A percentile compares a stretch with the other conserved stretches of the same genome.
Conservation (phyloP, 257 asterid species). For the Eustoma russellianum region DNA sequence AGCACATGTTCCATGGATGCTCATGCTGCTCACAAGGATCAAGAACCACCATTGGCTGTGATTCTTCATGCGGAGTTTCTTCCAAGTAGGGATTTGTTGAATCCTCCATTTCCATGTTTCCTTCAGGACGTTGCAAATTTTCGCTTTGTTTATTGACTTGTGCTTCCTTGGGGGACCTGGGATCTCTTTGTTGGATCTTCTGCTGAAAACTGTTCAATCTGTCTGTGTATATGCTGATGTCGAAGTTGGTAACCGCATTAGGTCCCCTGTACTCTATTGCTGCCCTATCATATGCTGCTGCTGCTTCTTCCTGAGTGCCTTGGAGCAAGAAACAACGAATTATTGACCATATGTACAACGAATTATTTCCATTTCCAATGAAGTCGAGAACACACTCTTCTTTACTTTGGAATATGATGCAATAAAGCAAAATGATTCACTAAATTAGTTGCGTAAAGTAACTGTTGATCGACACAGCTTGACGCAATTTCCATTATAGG, state of each 20-base stretch:
- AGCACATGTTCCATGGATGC: slow-evolving; percentile 60
- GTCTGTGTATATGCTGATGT: slow-evolving; percentile 54
- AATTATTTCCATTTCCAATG: too few relatives aligned
- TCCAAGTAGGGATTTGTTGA: neutral
- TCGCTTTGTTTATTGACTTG: slow-evolving; percentile 16
- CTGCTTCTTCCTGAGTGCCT: slow-evolving; percentile 93
- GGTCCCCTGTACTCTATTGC: slow-evolving; percentile 73
- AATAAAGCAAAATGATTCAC: too few relatives aligned
- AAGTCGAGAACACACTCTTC: too few relatives aligned
- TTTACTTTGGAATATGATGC: too few relatives aligned
- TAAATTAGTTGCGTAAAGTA: too few relatives aligned
- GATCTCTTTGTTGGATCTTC: slow-evolving; percentile 8
- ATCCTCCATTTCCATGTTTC: too few relatives aligned
- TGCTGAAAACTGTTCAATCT: slow-evolving; percentile 29
- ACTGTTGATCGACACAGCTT: too few relatives aligned
- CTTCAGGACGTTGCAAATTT: slow-evolving; percentile 4
- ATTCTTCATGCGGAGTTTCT: slow-evolving; percentile 18
- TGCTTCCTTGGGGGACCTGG: slow-evolving; percentile 4
- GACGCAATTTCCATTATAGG: too few relatives aligned
- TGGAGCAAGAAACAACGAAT: neutral
- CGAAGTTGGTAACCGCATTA: slow-evolving; percentile 77
- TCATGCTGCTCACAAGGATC: slow-evolving; percentile 35
- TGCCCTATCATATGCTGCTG: slow-evolving; percentile 79
- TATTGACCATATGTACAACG: neutral
- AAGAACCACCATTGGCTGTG: slow-evolving; percentile 22